Percentiles rank a stretch among this genome's conserved stretches.
These are phyloP conservation scores for Taphrina pruni DNA, from an alignment of 1,139 yeast species.

Conservation along the genomic window DNA sequence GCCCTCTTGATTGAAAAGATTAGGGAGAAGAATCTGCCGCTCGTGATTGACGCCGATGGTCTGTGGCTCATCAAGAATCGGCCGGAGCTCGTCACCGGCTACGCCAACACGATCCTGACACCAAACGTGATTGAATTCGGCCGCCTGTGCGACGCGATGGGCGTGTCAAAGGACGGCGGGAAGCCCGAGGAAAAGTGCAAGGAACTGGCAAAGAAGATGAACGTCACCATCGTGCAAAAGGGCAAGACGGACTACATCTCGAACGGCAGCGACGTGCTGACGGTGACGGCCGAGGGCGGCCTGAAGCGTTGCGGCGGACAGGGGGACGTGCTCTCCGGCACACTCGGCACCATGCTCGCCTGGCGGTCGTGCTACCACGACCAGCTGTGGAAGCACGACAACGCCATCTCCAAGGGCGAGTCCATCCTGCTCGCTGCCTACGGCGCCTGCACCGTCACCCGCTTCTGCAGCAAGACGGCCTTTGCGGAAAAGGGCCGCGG, in stretches of 20 bases:
- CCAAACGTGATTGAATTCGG: slow-evolving; percentile 89
- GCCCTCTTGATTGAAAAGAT: slow-evolving; percentile 65
- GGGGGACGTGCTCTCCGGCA: slow-evolving; percentile 80
- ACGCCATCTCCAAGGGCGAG: slow-evolving; percentile 54
- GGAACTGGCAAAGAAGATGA: slow-evolving; percentile 62
- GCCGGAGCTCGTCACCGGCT: slow-evolving; percentile 62
- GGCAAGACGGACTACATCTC: slow-evolving; percentile 72
- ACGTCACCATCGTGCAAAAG: slow-evolving; percentile 72
- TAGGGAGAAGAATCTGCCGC: slow-evolving; percentile 61
- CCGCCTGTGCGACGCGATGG: slow-evolving; percentile 63
- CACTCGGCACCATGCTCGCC: slow-evolving; percentile 69
- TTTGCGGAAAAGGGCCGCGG: slow-evolving; percentile 70
- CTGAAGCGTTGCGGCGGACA: slow-evolving; percentile 83
- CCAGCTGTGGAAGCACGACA: slow-evolving; percentile 61
- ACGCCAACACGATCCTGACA: slow-evolving; percentile 69
- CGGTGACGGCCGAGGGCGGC: slow-evolving; percentile 61
- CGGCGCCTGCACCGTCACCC: slow-evolving; percentile 73
- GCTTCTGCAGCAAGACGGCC: slow-evolving; percentile 71
- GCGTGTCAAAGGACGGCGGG: slow-evolving; percentile 52
- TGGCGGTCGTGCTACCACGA: slow-evolving; percentile 68
- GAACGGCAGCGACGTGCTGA: slow-evolving; percentile 52
- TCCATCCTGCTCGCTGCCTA: slow-evolving; percentile 65
- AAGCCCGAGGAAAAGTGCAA: slow-evolving; percentile 48
- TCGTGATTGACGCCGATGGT: slow-evolving; percentile 90
- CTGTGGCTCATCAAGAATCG: slow-evolving; percentile 65